A percentile compares a stretch with the other conserved stretches of the same genome.
Conservation (phyloP, 2,329 filamentous ascomycete genomes). For the Diaporthe batatas region DNA sequence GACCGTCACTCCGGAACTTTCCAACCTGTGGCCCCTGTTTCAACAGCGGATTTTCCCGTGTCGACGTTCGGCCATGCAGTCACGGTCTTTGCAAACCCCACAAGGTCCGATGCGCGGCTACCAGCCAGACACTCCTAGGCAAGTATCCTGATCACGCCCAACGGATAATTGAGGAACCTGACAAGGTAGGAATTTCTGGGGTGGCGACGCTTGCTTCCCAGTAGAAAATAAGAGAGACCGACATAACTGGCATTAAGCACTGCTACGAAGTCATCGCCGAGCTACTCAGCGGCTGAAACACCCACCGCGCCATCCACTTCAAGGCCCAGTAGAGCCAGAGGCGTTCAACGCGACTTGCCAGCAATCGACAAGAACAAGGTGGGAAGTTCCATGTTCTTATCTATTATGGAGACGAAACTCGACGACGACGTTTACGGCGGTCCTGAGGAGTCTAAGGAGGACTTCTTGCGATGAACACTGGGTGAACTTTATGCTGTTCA, state of each 20-base stretch:
- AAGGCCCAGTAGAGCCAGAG: conserved; percentile 89
- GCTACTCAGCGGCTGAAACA: background rate
- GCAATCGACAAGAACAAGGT: too few species aligned
- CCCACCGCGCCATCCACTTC: conserved; percentile 62
- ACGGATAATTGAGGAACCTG: too few species aligned
- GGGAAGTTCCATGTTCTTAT: too few species aligned
- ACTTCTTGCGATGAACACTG: too few species aligned
- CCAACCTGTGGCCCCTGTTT: background rate
- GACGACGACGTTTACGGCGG: too few species aligned
- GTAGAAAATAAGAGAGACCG: too few species aligned
- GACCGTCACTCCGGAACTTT: background rate
- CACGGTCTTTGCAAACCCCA: background rate
- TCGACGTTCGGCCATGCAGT: background rate
- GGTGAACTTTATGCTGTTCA: too few species aligned
- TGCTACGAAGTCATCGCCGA: background rate
- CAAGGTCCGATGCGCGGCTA: background rate
- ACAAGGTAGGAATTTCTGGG: too few species aligned
- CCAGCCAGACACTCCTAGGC: background rate
- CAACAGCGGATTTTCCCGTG: too few species aligned
- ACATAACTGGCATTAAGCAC: background rate
- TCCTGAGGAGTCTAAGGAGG: too few species aligned
- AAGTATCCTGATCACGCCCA: background rate
- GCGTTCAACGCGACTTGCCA: conserved; percentile 74
- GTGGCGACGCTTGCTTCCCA: too few species aligned
- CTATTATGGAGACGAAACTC: too few species aligned